Evolutionary conservation across 176 grass and related monocot genomes (phyloP).

Genomic region (Pontederia paniculata): DNA sequence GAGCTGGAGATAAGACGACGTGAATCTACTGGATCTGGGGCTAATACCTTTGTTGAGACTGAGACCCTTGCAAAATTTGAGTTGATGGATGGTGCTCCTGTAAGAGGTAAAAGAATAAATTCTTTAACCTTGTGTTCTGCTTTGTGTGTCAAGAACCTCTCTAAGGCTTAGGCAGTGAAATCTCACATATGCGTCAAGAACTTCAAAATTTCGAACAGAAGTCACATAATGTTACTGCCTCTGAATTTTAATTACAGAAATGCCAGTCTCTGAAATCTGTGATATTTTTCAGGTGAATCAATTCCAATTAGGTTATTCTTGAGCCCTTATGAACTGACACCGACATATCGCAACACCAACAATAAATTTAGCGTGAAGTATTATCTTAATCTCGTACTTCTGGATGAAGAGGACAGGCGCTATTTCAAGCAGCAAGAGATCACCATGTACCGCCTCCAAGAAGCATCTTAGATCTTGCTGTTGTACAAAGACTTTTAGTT

Average conservation of each 20-base stretch:
- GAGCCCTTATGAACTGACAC: slow-evolving; percentile 47
- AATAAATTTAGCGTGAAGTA: slow-evolving; percentile 99
- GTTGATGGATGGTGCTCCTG: slow-evolving; percentile 98
- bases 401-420: slow-evolving; percentile 84
- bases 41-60: slow-evolving; percentile 97
- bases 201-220: no score
- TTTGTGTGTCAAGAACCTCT: no score
- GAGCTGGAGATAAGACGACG: slow-evolving; percentile 84
- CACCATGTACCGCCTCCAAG: slow-evolving; percentile 58
- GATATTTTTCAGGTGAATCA: slow-evolving; percentile 16
- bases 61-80: slow-evolving; percentile 98
- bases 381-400: slow-evolving; percentile 83
- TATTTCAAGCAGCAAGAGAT: slow-evolving; percentile 99
- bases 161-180: no score
- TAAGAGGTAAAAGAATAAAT: slow-evolving; percentile 53
- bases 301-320: slow-evolving; percentile 86
- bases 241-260: no score
- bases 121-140: no score
- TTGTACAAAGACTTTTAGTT: no score
- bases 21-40: slow-evolving; percentile 91
- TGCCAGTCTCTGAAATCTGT: background rate
- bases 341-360: slow-evolving; percentile 71
- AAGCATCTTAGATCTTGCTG: no score
- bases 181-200: no score
- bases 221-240: no score